Percentiles rank a stretch among this genome's conserved stretches.
Evolutionary conservation across 179 eudicot species (phyloP).

Genomic region (Patellifolia procumbens): DNA sequence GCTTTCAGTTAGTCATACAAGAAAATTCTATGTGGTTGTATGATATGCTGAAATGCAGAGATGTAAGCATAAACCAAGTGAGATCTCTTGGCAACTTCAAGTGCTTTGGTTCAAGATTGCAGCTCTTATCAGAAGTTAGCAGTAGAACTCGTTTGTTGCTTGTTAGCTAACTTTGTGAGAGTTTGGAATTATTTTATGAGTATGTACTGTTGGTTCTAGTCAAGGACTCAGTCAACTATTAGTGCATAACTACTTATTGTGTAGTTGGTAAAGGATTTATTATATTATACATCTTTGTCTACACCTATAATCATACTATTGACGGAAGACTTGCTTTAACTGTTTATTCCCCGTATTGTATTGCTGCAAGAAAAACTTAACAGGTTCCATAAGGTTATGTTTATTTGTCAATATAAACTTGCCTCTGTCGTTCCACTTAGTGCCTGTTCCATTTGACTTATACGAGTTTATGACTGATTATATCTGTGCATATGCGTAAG

Average conservation of each 20-base stretch:
- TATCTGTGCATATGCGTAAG: too few relatives aligned
- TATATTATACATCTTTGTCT: too few relatives aligned
- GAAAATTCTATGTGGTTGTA: conserved; percentile 1
- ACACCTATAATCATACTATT: too few relatives aligned
- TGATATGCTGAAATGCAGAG: too few relatives aligned
- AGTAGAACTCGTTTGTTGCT: not conserved
- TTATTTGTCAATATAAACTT: too few relatives aligned
- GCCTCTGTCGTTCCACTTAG: not conserved
- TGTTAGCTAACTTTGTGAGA: not conserved
- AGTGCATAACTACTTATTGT: not conserved
- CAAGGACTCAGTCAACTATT: not conserved
- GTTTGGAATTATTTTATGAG: not conserved
- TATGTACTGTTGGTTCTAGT: not conserved
- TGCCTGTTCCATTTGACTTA: not conserved
- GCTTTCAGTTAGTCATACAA: not conserved
- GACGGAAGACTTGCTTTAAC: not conserved
- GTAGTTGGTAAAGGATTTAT: not conserved
- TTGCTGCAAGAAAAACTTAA: not conserved
- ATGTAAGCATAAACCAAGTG: not conserved
- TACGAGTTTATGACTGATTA: not conserved
- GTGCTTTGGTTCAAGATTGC: not conserved
- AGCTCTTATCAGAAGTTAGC: not conserved
- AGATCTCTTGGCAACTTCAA: not conserved
- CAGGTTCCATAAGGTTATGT: not conserved
- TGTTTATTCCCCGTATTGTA: too few relatives aligned